phyloP scores from a whole-genome alignment of 495 filamentous ascomycete genomes.

The Penicillium antarcticum region DNA sequence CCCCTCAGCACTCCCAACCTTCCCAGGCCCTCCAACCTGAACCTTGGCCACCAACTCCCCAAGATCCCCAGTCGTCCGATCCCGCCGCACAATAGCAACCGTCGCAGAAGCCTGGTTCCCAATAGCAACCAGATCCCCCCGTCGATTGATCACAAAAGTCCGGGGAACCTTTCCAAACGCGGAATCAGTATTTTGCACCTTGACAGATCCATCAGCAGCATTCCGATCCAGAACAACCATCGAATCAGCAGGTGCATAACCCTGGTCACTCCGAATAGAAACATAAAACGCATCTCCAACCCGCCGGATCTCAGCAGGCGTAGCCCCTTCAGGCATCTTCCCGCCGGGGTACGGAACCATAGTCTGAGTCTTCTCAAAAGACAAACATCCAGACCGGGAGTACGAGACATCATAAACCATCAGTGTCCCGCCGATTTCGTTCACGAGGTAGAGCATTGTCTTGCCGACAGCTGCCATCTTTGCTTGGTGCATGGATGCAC shows the following conservation, averaged over 20 bases:
- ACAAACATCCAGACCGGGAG: conserved; percentile 32
- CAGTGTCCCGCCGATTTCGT: conserved; percentile 60
- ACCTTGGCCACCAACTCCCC: conserved; percentile 45
- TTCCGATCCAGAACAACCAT: conserved; percentile 31
- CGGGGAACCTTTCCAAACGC: conserved; percentile 60
- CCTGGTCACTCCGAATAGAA: conserved; percentile 42
- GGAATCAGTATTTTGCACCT: conserved; percentile 46
- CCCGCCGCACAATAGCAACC: conserved; percentile 58
- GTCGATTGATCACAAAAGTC: conserved; percentile 63
- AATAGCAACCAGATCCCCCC: conserved; percentile 57
- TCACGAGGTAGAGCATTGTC: conserved; percentile 57
- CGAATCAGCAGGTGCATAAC: conserved; percentile 31
- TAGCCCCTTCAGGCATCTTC: conserved; percentile 29
- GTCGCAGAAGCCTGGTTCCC: conserved; percentile 58
- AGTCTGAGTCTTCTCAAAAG: conserved; percentile 36
- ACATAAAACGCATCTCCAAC: conserved; percentile 31
- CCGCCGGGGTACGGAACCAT: conserved; percentile 27
- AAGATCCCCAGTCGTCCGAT: conserved; percentile 53
- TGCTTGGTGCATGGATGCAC: too few relatives aligned
- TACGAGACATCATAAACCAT: conserved; percentile 59
- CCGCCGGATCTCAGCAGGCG: conserved; percentile 35
- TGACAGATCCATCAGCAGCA: conserved; percentile 43
- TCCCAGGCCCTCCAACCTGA: conserved; percentile 30
- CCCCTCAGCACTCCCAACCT: conserved; percentile 38
- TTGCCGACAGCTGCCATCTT: conserved; percentile 22